These are phyloP conservation scores for Apiospora saccharicola DNA, from an alignment of 2,329 filamentous ascomycete species.

Conservation along the genomic window DNA sequence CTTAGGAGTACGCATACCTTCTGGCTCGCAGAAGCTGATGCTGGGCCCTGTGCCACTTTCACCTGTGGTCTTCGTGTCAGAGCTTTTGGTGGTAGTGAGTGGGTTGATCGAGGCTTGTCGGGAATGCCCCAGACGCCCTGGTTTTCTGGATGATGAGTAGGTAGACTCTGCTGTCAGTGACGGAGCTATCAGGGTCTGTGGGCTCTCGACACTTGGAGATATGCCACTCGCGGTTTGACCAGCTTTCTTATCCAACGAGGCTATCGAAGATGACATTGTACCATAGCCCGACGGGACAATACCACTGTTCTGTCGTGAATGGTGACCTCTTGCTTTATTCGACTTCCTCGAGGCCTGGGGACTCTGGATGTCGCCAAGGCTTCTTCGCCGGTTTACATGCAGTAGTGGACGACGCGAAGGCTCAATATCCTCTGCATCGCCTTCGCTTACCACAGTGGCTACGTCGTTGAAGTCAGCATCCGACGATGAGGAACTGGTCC, in stretches of 20 bases:
- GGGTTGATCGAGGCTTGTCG: slow-evolving; percentile 63
- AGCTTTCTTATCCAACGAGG: slow-evolving; percentile 13
- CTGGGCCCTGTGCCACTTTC: slow-evolving; percentile 72
- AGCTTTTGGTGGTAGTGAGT: slow-evolving; percentile 69
- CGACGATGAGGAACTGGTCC: slow-evolving; percentile 30
- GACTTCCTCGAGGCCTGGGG: slow-evolving; percentile 41
- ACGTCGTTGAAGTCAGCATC: slow-evolving; percentile 47
- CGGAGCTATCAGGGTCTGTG: slow-evolving; percentile 5
- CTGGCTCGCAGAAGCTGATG: slow-evolving; percentile 75
- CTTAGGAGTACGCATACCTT: slow-evolving; percentile 42
- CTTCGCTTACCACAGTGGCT: slow-evolving; percentile 51
- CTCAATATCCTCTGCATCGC: slow-evolving; percentile 48
- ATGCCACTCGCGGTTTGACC: not conserved
- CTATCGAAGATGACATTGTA: slow-evolving; percentile 31
- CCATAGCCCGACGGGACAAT: slow-evolving; percentile 33
- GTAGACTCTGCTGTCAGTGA: not conserved
- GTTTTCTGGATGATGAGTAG: slow-evolving; percentile 30
- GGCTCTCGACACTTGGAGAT: not conserved
- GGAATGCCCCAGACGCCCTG: slow-evolving; percentile 41
- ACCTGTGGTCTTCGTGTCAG: slow-evolving; percentile 70
- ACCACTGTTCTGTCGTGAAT: slow-evolving; percentile 18
- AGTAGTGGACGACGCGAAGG: slow-evolving; percentile 40
- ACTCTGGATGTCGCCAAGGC: slow-evolving; percentile 49
- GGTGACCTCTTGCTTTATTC: slow-evolving; percentile 33
- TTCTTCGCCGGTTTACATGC: slow-evolving; percentile 44